A percentile compares a stretch with the other conserved stretches of the same genome.
Conservation (phyloP, 768 basidiomycete species). For the Hygrophorus russula region DNA sequence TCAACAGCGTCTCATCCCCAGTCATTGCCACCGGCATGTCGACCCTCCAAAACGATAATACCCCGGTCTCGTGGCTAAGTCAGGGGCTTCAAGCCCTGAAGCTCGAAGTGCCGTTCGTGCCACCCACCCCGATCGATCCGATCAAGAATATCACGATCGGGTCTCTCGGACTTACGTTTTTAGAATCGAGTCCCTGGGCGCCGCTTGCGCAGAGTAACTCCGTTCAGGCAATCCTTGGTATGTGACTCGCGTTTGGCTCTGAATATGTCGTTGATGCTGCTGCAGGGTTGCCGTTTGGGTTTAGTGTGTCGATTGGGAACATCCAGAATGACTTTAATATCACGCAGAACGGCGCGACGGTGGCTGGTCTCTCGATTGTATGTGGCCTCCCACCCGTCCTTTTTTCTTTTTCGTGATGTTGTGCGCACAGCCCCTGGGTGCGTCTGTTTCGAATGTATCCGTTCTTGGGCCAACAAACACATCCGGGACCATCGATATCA, state of each 20-base stretch:
- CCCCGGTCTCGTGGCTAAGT: constrained; percentile 56
- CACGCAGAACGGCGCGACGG: constrained; percentile 34
- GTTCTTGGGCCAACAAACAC: constrained; percentile 45
- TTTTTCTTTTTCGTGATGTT: neutral
- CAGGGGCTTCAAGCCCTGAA: constrained; percentile 43
- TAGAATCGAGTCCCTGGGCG: constrained; percentile 39
- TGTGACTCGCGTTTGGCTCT: constrained; percentile 9
- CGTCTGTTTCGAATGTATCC: constrained; percentile 48
- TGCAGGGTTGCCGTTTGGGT: constrained; percentile 63
- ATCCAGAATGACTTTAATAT: constrained; percentile 62
- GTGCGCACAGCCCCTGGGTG: constrained; percentile 39
- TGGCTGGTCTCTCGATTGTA: constrained; percentile 54
- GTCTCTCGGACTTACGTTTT: constrained; percentile 45
- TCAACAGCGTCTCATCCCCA: constrained; percentile 49
- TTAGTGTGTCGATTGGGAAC: constrained; percentile 41
- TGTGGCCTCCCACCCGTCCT: neutral
- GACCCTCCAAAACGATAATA: constrained; percentile 44
- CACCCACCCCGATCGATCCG: constrained; percentile 40
- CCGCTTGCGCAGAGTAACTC: constrained; percentile 46
- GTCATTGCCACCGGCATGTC: constrained; percentile 52
- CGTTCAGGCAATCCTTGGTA: constrained; percentile 49
- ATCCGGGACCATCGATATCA: constrained; percentile 52
- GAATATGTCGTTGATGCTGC: constrained; percentile 2
- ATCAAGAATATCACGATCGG: constrained; percentile 58
- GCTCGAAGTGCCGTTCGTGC: constrained; percentile 54